Evolutionary conservation across 148 eudicot genomes (phyloP), one percentile per base, ranked within the genome.

Genomic region (Dianthus caryophyllus): DNA sequence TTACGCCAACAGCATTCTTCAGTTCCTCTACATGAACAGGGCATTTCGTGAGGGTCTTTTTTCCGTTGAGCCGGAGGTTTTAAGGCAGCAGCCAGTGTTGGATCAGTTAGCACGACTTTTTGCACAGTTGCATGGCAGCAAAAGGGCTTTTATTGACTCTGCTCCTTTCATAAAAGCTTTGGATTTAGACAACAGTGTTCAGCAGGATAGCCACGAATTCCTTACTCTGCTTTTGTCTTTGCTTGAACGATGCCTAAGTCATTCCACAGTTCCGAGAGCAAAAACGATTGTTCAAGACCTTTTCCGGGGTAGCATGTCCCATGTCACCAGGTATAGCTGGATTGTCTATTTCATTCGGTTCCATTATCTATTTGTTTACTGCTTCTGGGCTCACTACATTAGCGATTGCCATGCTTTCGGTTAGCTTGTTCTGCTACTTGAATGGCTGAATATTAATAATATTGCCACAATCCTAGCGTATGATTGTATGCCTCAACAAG

Each of bases 191-290:
- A 90, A 94, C 75, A 88, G 92, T 69, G 88, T 90, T 78, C 98
- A 94, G 68, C 98, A 94, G 80, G 98, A 94, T 69, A 90, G 97
- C 76, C 96, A 94, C 43, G 98, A 94, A 78, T 94, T 94, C 75
- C 88, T 94, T 20, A 94, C 98, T 44, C 74, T 94, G 80, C 90
- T 94, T 44, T 81, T 90, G 68, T 90, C 96, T 49, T 83, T 94
- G 87, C 90, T 94, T 49, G 98, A 94, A 73, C 86, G 78, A 61
- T 94, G 97, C 66, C 75, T 94, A 68, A 83, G 90, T 76, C 75
- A 70, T 65, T 94, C 92, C 17, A 78, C 73, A 72, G 82, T 80
- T 79, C 66, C 76, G 26, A 77, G 82, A 67, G 96, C 96, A 2
- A 83, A 77, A 80, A 84, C 96, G 46, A 74, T 94, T 33, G 88